These are phyloP conservation scores for Prosopis cineraria DNA, from an alignment of 306 rosid genomes.

Conservation along the genomic window DNA sequence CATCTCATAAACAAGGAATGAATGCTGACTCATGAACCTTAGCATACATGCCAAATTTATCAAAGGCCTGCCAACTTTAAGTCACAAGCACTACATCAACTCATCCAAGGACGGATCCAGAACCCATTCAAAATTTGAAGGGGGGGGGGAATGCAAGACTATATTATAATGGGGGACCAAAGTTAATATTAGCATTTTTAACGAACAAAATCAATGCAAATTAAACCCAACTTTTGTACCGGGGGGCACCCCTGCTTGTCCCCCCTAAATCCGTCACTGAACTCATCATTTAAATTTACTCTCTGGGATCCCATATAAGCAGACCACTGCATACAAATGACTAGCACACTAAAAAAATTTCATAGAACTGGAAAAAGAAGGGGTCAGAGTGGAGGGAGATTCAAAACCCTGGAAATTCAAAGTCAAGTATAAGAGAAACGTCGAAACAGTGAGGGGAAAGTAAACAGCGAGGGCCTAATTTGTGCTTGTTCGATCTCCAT, in stretches of 20 bases:
- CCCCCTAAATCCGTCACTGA: too few relatives aligned
- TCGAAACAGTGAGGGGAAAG: neutral
- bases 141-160: too few relatives aligned
- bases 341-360: neutral
- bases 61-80: neutral
- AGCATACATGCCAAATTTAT: neutral
- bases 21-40: neutral
- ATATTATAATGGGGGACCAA: too few relatives aligned
- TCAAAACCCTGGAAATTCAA: neutral
- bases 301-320: neutral
- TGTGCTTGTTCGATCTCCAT: neutral
- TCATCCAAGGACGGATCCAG: too few relatives aligned
- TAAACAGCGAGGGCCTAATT: neutral
- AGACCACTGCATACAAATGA: neutral
- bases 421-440: neutral
- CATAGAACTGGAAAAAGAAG: neutral
- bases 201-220: too few relatives aligned
- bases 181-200: too few relatives aligned
- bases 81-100: neutral
- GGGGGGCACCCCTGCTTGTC: too few relatives aligned
- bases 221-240: too few relatives aligned
- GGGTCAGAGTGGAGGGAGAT: neutral
- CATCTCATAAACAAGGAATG: neutral
- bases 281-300: neutral
- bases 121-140: too few relatives aligned